Evolutionary conservation across 2,329 filamentous ascomycete species (phyloP), one percentile per base, ranked within the genome.

Genomic region (Colletotrichum shisoi): DNA sequence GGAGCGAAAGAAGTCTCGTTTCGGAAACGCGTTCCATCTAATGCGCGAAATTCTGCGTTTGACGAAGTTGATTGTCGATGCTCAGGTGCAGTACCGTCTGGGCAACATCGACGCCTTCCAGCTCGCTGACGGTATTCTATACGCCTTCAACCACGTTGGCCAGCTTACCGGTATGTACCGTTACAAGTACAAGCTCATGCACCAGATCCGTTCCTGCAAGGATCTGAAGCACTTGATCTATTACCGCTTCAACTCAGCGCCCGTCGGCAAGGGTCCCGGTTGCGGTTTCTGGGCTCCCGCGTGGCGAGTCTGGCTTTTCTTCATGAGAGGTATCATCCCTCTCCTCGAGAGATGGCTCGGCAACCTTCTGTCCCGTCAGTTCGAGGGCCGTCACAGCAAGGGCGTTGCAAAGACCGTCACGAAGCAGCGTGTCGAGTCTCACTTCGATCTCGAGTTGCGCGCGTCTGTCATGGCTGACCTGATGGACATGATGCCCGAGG

Each of bases 401-500:
- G 95, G 95, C 70, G 95, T 99, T 49, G 95, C 95, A 40, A 99
- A 99, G 84, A 99, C 95, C 0, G 95, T 99, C 42, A 99, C 95
- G 4, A 99, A 99, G 81, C 95, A 99, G 80, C 92, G 95, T 81
- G 95, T 99, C 6, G 95, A 99, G 76, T 98, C 95, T 27, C 96
- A 99, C 77, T 99, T 97, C 75, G 95, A 99, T 79, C 85, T 99
- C 63, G 95, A 99, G 79, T 88, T 99, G 57, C 92, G 95, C 74
- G 96, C 96, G 17, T 97, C 95, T 0, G 95, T 99, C 71, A 99
- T 99, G 94, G 93, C 94, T 51, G 95, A 99, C 79, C 83, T 99
- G 57, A 97, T 97, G 91, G 95, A 99, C 75, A 99, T 99, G 96
- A 99, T 99, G 95, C 95, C 95, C 0, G 96, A 99, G 77, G 95